phyloP scores from a whole-genome alignment of 495 filamentous ascomycete species.

The Xylaria sp. region DNA sequence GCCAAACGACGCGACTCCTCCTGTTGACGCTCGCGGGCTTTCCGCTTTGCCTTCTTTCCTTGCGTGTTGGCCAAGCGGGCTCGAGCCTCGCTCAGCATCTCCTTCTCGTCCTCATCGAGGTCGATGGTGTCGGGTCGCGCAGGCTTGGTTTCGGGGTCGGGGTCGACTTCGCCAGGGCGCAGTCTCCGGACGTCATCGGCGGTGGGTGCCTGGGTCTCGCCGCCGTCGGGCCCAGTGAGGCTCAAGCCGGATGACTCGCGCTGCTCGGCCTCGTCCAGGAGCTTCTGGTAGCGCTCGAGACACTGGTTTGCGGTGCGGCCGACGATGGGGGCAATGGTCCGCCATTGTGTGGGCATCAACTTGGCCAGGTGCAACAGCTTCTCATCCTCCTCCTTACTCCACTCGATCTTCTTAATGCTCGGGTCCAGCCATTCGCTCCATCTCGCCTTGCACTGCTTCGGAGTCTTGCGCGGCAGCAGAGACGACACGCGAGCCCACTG shows the following conservation, averaged over 20 bases:
- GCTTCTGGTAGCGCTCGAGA: conserved; percentile 93
- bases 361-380: conserved; percentile 95
- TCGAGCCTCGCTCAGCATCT: conserved; percentile 97
- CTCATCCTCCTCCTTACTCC: conserved; percentile 98
- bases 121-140: conserved; percentile 98
- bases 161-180: conserved; percentile 92
- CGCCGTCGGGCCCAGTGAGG: conserved; percentile 84
- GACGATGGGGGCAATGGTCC: conserved; percentile 96
- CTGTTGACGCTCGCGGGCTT: conserved; percentile 92
- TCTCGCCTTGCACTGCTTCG: conserved; percentile 98
- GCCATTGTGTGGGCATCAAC: conserved; percentile 99
- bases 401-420: conserved; percentile 96
- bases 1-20: conserved; percentile 92
- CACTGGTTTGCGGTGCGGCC: conserved; percentile 96
- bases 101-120: conserved; percentile 98
- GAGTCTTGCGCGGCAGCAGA: conserved; percentile 93
- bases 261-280: conserved; percentile 94
- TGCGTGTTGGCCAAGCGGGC: conserved; percentile 96
- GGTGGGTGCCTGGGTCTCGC: conserved; percentile 84
- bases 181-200: conserved; percentile 92
- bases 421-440: conserved; percentile 99
- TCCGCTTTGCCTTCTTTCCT: conserved; percentile 98
- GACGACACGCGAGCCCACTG: conserved; percentile 99
- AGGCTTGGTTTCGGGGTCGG: conserved; percentile 94
- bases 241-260: conserved; percentile 83